phyloP scores from a whole-genome alignment of 257 asterid species.

The Solanum peruvianum region DNA sequence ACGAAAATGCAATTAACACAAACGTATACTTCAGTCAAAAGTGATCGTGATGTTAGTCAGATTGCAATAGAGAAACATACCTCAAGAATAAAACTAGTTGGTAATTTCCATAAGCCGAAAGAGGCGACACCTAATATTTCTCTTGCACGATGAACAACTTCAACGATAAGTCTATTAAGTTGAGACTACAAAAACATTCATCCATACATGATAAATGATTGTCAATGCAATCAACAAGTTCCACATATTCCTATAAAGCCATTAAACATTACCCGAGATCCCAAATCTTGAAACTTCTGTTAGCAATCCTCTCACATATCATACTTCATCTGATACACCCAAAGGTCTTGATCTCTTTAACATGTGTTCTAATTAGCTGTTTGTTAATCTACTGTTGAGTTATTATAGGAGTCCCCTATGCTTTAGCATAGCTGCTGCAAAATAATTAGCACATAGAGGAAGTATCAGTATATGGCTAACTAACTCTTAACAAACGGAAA shows the following conservation, averaged over 20 bases:
- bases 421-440: constrained; percentile 29
- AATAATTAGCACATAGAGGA: not conserved
- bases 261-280: no score
- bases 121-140: not conserved
- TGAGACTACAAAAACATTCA: no score
- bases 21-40: no score
- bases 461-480: not conserved
- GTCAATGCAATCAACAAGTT: no score
- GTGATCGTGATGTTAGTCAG: no score
- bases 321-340: constrained; percentile 46
- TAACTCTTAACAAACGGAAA: not conserved
- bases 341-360: constrained; percentile 42
- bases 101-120: not conserved
- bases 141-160: not conserved
- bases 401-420: constrained; percentile 30
- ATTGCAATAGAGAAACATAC: not conserved
- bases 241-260: not conserved
- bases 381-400: constrained; percentile 1
- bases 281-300: no score
- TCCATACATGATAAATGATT: no score
- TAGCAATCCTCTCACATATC: not conserved
- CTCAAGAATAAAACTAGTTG: not conserved
- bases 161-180: not conserved
- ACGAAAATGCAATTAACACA: no score
- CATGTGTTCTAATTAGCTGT: constrained; percentile 39